Percentiles rank a stretch among this genome's conserved stretches.
Conservation (phyloP, 139 green algal genomes). For the Ettlia oleoabundans region DNA sequence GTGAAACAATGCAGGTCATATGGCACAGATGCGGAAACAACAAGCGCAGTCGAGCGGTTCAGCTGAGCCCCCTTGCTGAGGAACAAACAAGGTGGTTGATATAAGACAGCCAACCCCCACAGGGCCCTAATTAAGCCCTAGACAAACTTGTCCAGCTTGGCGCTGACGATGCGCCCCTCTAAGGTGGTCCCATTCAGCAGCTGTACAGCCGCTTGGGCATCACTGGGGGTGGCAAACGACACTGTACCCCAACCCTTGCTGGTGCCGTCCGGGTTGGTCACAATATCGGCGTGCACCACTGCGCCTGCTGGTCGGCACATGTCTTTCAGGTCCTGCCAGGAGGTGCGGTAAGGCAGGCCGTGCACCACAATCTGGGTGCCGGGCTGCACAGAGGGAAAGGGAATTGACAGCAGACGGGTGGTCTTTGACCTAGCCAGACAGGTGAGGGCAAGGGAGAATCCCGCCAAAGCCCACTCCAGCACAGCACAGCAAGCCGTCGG, state of each 20-base stretch:
- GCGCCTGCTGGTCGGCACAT: conserved; percentile 49
- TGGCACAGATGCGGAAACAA: no score
- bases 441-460: no score
- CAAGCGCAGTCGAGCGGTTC: no score
- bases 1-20: no score
- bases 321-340: conserved; percentile 73
- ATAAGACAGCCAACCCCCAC: neutral
- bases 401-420: neutral
- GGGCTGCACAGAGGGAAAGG: neutral
- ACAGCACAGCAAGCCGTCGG: no score
- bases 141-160: conserved; percentile 49
- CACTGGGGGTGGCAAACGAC: conserved; percentile 66
- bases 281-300: conserved; percentile 58
- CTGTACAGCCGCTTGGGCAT: conserved; percentile 71
- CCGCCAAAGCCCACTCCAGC: no score
- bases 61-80: no score
- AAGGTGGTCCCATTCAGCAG: conserved; percentile 40
- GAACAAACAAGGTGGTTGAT: no score
- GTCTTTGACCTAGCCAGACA: neutral
- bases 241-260: conserved; percentile 86
- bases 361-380: conserved; percentile 71
- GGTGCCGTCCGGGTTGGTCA: conserved; percentile 40
- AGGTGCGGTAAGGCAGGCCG: conserved; percentile 63
- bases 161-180: conserved; percentile 45
- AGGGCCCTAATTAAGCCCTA: no score